phyloP scores from a whole-genome alignment of 2,329 filamentous ascomycete genomes.

The Fusarium robinianum region DNA sequence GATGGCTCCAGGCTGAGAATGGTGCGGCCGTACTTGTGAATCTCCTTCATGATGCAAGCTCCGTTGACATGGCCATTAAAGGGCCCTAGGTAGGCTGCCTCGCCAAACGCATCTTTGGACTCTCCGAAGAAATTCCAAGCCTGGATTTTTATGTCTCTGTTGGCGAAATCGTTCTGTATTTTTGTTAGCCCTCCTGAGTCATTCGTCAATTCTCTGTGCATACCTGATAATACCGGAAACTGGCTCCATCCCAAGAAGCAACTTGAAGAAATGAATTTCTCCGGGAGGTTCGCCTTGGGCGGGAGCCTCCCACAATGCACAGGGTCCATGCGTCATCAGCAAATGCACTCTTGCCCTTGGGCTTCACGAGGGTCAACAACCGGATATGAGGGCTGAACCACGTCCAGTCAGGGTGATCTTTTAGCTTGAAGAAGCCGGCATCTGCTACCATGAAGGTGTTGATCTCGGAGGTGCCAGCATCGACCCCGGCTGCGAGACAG shows the following conservation, averaged over 20 bases:
- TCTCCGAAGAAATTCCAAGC: constrained; percentile 14
- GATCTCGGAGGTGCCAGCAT: not conserved
- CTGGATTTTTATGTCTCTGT: not conserved
- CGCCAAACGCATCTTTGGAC: constrained; percentile 11
- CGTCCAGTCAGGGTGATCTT: not conserved
- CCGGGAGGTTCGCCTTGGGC: not conserved
- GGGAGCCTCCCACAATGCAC: constrained; percentile 5
- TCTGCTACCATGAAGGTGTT: constrained; percentile 10
- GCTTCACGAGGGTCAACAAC: constrained; percentile 2
- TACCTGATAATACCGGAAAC: constrained; percentile 11
- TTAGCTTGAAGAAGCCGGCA: not conserved
- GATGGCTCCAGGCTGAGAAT: not conserved
- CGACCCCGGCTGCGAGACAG: no score
- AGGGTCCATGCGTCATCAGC: constrained; percentile 3
- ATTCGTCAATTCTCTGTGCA: not conserved
- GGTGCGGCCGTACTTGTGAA: constrained; percentile 4
- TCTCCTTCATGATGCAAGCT: constrained; percentile 14
- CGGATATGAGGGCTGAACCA: constrained; percentile 2
- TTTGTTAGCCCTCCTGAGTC: not conserved
- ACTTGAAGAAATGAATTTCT: constrained; percentile 9
- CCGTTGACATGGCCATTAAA: constrained; percentile 20
- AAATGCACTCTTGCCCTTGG: not conserved
- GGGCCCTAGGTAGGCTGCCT: constrained; percentile 7
- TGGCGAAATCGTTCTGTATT: not conserved
- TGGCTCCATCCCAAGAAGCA: constrained; percentile 6